Evolutionary conservation across 768 basidiomycete genomes (phyloP).

Genomic region (Boletus vermiculosoides): DNA sequence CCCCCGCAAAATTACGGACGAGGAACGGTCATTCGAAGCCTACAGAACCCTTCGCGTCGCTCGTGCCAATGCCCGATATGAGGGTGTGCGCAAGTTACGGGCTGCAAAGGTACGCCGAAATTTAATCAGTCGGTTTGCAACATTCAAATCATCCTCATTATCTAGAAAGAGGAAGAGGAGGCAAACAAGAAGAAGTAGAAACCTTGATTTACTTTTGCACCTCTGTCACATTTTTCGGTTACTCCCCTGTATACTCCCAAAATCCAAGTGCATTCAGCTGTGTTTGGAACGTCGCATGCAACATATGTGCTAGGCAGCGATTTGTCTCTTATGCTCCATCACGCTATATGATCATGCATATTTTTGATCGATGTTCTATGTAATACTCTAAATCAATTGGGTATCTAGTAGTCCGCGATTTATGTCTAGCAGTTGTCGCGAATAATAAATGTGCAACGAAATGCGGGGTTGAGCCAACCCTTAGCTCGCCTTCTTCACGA

Average conservation of each 20-base stretch:
- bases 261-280: constrained; percentile 30
- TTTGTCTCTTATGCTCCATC: not conserved
- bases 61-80: constrained; percentile 80
- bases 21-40: constrained; percentile 87
- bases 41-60: constrained; percentile 84
- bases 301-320: constrained; percentile 31
- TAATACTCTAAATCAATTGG: not conserved
- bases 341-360: not conserved
- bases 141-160: constrained; percentile 16
- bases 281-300: not conserved
- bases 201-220: constrained; percentile 15
- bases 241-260: constrained; percentile 35
- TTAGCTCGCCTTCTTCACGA: constrained; percentile 45
- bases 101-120: constrained; percentile 69
- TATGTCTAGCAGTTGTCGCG: not conserved
- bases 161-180: constrained; percentile 87
- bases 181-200: constrained; percentile 86
- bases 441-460: not conserved
- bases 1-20: constrained; percentile 89
- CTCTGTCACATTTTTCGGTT: constrained; percentile 24
- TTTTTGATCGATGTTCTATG: not conserved
- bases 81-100: constrained; percentile 84
- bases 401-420: constrained; percentile 14
- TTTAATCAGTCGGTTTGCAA: not conserved
- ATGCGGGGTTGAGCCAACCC: not conserved